phyloP scores from a whole-genome alignment of 345 rosid species.

The Viola odorata region DNA sequence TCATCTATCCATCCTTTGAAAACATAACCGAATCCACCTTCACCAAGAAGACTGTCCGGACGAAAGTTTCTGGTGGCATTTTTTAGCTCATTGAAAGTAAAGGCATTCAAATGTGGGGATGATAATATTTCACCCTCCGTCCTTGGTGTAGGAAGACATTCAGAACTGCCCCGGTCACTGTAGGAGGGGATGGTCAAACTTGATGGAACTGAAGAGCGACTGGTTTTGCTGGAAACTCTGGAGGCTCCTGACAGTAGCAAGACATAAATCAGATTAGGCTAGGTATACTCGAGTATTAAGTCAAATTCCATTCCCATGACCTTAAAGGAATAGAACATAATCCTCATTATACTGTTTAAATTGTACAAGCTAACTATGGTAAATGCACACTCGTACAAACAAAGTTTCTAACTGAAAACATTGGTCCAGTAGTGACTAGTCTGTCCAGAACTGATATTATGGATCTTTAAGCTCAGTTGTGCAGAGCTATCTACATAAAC shows the following conservation, averaged over 20 bases:
- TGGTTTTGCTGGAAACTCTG: slow-evolving; percentile 62
- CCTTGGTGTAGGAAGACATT: slow-evolving; percentile 67
- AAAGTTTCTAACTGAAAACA: too few relatives aligned
- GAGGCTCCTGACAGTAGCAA: slow-evolving; percentile 45
- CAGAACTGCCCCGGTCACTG: slow-evolving; percentile 42
- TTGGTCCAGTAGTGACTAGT: too few relatives aligned
- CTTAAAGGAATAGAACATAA: not conserved
- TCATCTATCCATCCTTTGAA: slow-evolving; percentile 97
- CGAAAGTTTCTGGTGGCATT: slow-evolving; percentile 90
- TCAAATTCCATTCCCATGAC: too few relatives aligned
- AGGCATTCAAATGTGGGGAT: slow-evolving; percentile 83
- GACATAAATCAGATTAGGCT: slow-evolving; percentile 2
- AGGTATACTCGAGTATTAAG: too few relatives aligned
- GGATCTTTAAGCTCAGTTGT: too few relatives aligned
- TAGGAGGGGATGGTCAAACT: slow-evolving; percentile 59
- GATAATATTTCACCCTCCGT: slow-evolving; percentile 88
- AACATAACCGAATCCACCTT: slow-evolving; percentile 95
- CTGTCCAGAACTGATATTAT: too few relatives aligned
- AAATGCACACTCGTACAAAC: too few relatives aligned
- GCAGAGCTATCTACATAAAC: too few relatives aligned
- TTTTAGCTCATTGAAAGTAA: slow-evolving; percentile 68
- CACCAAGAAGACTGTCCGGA: slow-evolving; percentile 85
- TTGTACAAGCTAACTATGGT: too few relatives aligned
- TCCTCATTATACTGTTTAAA: not conserved
- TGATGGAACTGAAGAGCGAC: slow-evolving; percentile 62